phyloP scores from a whole-genome alignment of 1,284 basidiomycete species.

The Filobasidium uniguttulatum region DNA sequence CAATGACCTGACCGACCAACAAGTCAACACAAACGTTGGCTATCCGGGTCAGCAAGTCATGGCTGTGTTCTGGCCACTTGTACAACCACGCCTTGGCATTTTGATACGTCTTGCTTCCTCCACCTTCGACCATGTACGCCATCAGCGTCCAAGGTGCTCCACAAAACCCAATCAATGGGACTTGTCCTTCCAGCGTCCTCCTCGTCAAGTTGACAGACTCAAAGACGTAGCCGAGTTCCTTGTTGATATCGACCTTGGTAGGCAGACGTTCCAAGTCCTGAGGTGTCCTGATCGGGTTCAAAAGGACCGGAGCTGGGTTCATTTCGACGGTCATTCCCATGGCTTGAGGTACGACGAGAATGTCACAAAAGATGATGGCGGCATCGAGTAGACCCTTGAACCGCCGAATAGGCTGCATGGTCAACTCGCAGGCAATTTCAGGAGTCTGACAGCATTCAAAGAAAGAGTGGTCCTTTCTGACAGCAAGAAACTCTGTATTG shows the following conservation, averaged over 20 bases:
- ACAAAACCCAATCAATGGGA: constrained; percentile 87
- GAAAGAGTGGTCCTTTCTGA: constrained; percentile 73
- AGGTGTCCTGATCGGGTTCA: constrained; percentile 63
- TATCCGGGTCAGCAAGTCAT: constrained; percentile 57
- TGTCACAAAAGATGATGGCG: constrained; percentile 91
- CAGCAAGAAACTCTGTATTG: constrained; percentile 61
- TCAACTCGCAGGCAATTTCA: constrained; percentile 67
- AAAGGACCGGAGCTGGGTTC: constrained; percentile 71
- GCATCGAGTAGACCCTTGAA: constrained; percentile 76
- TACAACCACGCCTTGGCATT: constrained; percentile 87
- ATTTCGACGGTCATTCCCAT: constrained; percentile 89
- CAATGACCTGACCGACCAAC: constrained; percentile 76
- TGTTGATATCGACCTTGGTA: constrained; percentile 55
- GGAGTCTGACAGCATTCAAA: constrained; percentile 87
- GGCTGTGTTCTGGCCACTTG: constrained; percentile 68
- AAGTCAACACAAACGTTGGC: constrained; percentile 74
- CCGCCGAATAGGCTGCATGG: constrained; percentile 77
- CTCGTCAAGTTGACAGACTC: constrained; percentile 74
- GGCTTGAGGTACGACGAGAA: constrained; percentile 89
- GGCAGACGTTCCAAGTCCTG: constrained; percentile 53
- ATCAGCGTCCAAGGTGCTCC: constrained; percentile 95
- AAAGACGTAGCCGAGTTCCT: constrained; percentile 79
- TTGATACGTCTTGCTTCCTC: constrained; percentile 71
- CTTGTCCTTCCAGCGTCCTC: constrained; percentile 61
- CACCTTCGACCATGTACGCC: constrained; percentile 93